A percentile compares a stretch with the other conserved stretches of the same genome.
Conservation (phyloP, 2,329 filamentous ascomycete genomes). For the Neobulgaria alba region DNA sequence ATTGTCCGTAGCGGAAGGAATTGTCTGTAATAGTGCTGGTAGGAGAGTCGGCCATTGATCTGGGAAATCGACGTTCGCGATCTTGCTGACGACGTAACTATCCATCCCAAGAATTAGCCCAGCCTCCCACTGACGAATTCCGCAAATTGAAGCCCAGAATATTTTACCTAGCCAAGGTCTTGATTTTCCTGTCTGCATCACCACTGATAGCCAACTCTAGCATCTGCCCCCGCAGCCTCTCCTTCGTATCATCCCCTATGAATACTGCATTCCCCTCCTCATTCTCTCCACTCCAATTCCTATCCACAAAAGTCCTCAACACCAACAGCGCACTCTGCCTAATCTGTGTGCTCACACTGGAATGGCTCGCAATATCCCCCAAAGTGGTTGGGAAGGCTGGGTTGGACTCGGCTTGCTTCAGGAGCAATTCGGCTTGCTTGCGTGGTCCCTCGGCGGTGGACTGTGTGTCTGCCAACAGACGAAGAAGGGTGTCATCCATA, state of each 20-base stretch:
- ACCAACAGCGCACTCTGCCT: constrained; percentile 76
- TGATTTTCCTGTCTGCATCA: constrained; percentile 72
- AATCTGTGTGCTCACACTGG: constrained; percentile 61
- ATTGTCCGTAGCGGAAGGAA: constrained; percentile 64
- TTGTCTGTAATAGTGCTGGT: constrained; percentile 67
- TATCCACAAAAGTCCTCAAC: constrained; percentile 75
- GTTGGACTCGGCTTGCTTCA: constrained; percentile 38
- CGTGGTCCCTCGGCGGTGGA: constrained; percentile 65
- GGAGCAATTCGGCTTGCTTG: constrained; percentile 66
- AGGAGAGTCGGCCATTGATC: constrained; percentile 91
- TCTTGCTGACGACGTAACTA: constrained; percentile 77
- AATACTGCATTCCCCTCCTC: constrained; percentile 54
- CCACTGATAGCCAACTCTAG: constrained; percentile 68
- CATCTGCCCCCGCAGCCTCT: constrained; percentile 62
- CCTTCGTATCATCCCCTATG: constrained; percentile 66
- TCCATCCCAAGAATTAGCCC: background rate
- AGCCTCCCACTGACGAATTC: too few relatives aligned
- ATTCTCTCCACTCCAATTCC: constrained; percentile 72
- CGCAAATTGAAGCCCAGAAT: constrained; percentile 4
- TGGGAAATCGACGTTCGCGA: constrained; percentile 86
- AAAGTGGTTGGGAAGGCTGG: constrained; percentile 71
- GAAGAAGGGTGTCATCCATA: constrained; percentile 91
- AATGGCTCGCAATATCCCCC: constrained; percentile 70
- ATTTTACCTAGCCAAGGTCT: constrained; percentile 73
- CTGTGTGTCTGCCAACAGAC: constrained; percentile 81